Evolutionary conservation across 768 basidiomycete species (phyloP), one percentile per base, ranked within the genome.

Genomic region (Clitopilus passeckerianus): DNA sequence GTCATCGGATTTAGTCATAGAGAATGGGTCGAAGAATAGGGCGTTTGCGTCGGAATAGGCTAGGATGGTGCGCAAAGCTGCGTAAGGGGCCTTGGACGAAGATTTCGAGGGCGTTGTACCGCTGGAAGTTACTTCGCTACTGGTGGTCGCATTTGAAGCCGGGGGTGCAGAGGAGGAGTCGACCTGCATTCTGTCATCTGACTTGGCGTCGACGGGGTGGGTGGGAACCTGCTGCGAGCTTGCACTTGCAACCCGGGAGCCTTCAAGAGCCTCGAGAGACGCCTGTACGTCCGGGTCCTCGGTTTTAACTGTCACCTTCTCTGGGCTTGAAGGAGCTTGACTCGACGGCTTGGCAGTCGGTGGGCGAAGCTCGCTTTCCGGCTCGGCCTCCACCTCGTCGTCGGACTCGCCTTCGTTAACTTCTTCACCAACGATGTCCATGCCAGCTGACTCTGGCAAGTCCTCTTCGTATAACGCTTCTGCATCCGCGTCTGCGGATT

Each of bases 331-430:
- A 12, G 46, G 20, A 18, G 22, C 46, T 18, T 50, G 46, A 12
- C 5, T 2, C 10, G 46, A 50, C 5, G 46, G 22, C 16, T 9
- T 5, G 5, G 46, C 12, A 20, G 22, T 30, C 7, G 27, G 7
- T 3, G 27, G 27, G 4, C 27, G 27, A 30, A 18, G 22, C 20
- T 18, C 22, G n/a, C 20, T n/a, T 7, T 85, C 83, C 30, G 82
- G 80, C 5, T 87, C 84, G 18, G 86, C 86, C 23, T 86, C 84
- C 43, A 81, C 86, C 7, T 89, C 87, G 46, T 86, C 84, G 10
- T 86, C 86, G 14, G 85, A 85, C 35, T 81, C 85, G 7, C 88
- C 87, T 34, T 89, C 87, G 20, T 86, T 85, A 5, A 10, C 18
- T 20, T 22, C 16, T 18, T 50, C 46, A 9, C 18, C 46, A 3